Evolutionary conservation across 805 yeast genomes (phyloP), one percentile per base, ranked within the genome.

Genomic region (Candida ascalaphidarum): DNA sequence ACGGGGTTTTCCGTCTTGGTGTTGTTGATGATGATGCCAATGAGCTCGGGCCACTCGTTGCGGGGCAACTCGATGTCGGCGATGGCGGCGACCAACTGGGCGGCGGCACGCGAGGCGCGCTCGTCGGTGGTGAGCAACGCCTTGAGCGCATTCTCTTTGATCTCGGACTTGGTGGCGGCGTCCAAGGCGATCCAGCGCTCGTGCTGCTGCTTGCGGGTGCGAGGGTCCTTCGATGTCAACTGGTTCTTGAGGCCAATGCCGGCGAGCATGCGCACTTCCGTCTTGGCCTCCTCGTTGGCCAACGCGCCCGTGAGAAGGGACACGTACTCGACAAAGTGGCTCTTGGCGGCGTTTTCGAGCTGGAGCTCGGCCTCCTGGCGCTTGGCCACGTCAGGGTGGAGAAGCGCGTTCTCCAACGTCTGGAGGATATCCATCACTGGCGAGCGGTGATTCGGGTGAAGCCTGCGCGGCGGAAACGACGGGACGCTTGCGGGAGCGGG

Each of bases 1-100:
- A 73, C 83, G 19, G 88, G 81, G 47, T 79, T 77, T 27, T 77
- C 84, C 6, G 81, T 65, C 44, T 75, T 76, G 18, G 97, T 92
- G 56, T 85, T 84, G 37, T 81, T 85, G 26, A 92, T 89, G 47
- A 92, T 80, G 23, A 73, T 71, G 30, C 77, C 73, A 61, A 89
- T 83, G 46, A 92, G 68, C 35, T 81, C 89, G 16, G 80, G 77
- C 98, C 98, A 92, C 48, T 81, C 84, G 39, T 69, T 68, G 37
- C 80, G 63, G 25, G 96, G 96, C 39, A 92, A 67, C 53, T 92
- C 98, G 32, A 89, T 83, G 38, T 80, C 89, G n/a, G 96, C 98
- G 44, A 92, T 83, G 8, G 96, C 94, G 19, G 97, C 95, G 28
- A 92, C 89, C 40, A 89, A 67, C 62, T 89, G 96, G 14, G 98